phyloP scores from a whole-genome alignment of 208 protist species.

The Leishmania major region DNA sequence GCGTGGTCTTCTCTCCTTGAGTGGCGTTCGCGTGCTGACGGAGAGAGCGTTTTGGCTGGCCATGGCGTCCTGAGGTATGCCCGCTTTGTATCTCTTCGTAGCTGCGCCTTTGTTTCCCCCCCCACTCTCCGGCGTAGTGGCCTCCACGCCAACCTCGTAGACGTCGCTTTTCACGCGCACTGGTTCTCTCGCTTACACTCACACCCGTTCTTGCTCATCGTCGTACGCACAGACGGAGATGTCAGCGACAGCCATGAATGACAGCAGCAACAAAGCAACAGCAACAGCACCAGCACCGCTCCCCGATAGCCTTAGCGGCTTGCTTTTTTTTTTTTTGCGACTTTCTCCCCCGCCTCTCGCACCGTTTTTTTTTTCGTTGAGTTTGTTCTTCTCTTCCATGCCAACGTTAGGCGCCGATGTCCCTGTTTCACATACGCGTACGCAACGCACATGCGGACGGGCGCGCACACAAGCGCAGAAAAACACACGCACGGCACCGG shows the following conservation, averaged over 20 bases:
- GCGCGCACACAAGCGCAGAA: background rate
- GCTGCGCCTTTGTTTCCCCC: background rate
- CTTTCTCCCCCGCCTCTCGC: background rate
- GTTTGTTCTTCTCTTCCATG: background rate
- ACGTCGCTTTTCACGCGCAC: background rate
- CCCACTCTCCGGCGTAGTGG: background rate
- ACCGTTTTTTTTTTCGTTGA: background rate
- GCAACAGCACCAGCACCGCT: background rate
- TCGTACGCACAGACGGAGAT: background rate
- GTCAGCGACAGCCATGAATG: background rate
- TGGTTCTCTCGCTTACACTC: background rate
- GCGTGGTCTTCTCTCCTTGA: slow-evolving; percentile 72
- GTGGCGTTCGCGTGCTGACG: background rate
- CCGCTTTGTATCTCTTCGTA: background rate
- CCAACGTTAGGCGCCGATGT: background rate
- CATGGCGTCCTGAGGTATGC: background rate
- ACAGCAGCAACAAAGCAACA: background rate
- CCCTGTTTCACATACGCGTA: background rate
- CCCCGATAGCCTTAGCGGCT: background rate
- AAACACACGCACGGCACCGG: background rate
- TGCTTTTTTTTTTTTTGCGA: background rate
- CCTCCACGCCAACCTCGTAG: background rate
- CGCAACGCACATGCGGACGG: background rate
- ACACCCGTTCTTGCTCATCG: background rate
- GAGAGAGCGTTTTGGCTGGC: background rate